Evolutionary conservation across 2,329 filamentous ascomycete genomes (phyloP).

Genomic region (Aspergillus thermomutatus): DNA sequence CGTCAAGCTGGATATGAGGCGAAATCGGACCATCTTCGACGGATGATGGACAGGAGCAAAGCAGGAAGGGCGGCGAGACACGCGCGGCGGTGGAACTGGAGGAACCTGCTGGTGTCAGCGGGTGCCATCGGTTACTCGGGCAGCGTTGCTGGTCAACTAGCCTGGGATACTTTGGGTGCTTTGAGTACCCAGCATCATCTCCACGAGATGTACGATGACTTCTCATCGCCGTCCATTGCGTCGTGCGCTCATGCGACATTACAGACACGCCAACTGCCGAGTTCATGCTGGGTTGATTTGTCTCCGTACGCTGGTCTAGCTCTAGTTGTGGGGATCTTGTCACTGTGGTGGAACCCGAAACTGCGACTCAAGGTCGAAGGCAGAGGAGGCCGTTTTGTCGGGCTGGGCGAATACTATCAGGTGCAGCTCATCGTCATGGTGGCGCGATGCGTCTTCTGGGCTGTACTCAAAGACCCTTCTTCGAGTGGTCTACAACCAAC

Average conservation of each 20-base stretch:
- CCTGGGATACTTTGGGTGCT: constrained; percentile 40
- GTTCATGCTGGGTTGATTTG: constrained; percentile 28
- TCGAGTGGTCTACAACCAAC: constrained; percentile 30
- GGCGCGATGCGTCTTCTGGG: constrained; percentile 43
- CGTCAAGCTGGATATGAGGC: constrained; percentile 73
- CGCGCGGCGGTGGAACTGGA: constrained; percentile 40
- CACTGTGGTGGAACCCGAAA: constrained; percentile 50
- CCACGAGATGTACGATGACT: constrained; percentile 8
- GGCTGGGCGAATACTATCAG: constrained; percentile 46
- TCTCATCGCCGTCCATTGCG: constrained; percentile 16
- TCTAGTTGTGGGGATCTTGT: constrained; percentile 42
- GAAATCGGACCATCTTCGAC: constrained; percentile 73
- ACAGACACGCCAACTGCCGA: constrained; percentile 18
- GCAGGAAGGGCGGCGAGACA: constrained; percentile 31
- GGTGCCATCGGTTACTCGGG: constrained; percentile 43
- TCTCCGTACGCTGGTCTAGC: constrained; percentile 34
- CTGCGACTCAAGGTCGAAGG: constrained; percentile 44
- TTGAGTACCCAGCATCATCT: constrained; percentile 20
- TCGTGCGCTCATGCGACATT: constrained; percentile 21
- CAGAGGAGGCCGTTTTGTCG: constrained; percentile 38
- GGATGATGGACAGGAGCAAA: constrained; percentile 66
- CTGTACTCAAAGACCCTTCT: constrained; percentile 38
- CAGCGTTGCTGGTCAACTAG: constrained; percentile 43
- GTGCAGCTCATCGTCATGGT: constrained; percentile 46
- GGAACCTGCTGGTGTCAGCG: constrained; percentile 39